phyloP scores from a whole-genome alignment of 495 filamentous ascomycete species.

The Lentithecium fluviatile region DNA sequence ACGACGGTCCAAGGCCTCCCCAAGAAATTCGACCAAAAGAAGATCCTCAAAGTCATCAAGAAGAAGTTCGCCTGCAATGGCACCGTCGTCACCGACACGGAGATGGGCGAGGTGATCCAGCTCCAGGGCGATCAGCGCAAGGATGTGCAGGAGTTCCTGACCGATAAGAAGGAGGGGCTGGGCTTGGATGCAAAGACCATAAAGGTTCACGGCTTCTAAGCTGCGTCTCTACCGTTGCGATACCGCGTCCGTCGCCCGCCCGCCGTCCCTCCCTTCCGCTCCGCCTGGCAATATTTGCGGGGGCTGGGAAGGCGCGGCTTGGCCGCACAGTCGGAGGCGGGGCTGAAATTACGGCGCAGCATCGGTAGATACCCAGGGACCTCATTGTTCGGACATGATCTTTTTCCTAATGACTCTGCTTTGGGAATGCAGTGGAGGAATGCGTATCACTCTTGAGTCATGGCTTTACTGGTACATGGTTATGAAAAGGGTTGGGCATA shows the following conservation, averaged over 20 bases:
- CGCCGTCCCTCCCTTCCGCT: neutral
- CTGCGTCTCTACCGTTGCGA: slow-evolving; percentile 8
- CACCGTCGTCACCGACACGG: slow-evolving; percentile 93
- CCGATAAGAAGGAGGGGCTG: slow-evolving; percentile 89
- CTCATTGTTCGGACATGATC: too few relatives aligned
- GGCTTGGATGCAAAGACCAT: slow-evolving; percentile 94
- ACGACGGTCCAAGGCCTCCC: slow-evolving; percentile 98
- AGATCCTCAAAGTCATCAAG: slow-evolving; percentile 99
- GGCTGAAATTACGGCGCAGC: too few relatives aligned
- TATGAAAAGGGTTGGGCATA: neutral
- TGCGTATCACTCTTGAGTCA: slow-evolving; percentile 1
- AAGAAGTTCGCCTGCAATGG: slow-evolving; percentile 99
- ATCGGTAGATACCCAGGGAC: too few relatives aligned
- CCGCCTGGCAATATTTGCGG: too few relatives aligned
- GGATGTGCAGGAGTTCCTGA: slow-evolving; percentile 96
- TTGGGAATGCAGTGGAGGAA: neutral
- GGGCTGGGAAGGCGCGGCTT: too few relatives aligned
- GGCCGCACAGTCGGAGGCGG: too few relatives aligned
- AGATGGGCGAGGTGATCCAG: slow-evolving; percentile 99
- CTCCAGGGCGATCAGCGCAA: slow-evolving; percentile 98
- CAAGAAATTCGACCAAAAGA: slow-evolving; percentile 98
- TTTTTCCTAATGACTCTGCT: too few relatives aligned
- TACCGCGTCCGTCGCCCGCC: neutral
- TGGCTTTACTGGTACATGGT: neutral
- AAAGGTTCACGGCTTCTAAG: slow-evolving; percentile 87